phyloP scores from a whole-genome alignment of 306 rosid genomes.

The Lithocarpus polystachyus region DNA sequence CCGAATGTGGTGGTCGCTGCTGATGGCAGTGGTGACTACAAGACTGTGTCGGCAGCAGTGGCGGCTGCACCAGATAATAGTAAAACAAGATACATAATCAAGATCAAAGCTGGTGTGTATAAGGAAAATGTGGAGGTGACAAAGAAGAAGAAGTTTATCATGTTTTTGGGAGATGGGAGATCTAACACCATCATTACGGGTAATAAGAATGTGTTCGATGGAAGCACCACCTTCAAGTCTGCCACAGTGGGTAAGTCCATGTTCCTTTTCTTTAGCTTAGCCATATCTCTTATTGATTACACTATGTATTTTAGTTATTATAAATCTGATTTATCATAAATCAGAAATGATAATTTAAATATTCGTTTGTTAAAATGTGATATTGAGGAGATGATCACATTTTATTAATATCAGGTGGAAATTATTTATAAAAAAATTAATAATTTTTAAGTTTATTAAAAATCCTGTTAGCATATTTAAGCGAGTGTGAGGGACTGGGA shows the following conservation, averaged over 20 bases:
- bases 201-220: slow-evolving; percentile 77
- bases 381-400: too few species aligned
- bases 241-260: slow-evolving; percentile 76
- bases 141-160: slow-evolving; percentile 57
- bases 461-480: too few species aligned
- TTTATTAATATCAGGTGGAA: too few species aligned
- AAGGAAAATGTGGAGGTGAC: slow-evolving; percentile 76
- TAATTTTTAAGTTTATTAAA: too few species aligned
- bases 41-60: slow-evolving; percentile 73
- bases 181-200: slow-evolving; percentile 64
- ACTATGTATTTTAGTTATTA: too few species aligned
- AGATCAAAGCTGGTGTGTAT: slow-evolving; percentile 76
- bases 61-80: slow-evolving; percentile 72
- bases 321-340: too few species aligned
- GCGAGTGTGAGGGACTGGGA: too few species aligned
- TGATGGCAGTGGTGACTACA: slow-evolving; percentile 68
- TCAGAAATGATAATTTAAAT: too few species aligned
- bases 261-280: too few species aligned
- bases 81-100: slow-evolving; percentile 54
- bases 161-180: slow-evolving; percentile 83
- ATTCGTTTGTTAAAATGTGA: too few species aligned
- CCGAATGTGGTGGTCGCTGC: slow-evolving; percentile 75
- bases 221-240: slow-evolving; percentile 86
- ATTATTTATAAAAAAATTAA: too few species aligned
- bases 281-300: too few species aligned